Base-by-base conservation (phyloP, 331 rosid species). In the Erythrophleum ivorense region DNA sequence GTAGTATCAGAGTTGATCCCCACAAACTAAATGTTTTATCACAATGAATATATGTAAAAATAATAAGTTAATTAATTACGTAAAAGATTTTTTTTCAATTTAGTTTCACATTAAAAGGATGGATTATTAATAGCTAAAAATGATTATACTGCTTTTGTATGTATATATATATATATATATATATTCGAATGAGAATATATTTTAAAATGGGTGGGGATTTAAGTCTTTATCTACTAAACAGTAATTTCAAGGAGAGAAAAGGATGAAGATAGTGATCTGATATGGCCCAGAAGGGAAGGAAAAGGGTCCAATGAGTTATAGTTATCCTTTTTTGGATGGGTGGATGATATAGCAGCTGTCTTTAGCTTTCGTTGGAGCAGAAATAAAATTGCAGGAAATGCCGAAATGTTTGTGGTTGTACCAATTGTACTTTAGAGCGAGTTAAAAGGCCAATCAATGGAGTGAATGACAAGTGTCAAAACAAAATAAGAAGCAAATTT, bases 341-440 rank as follows among this genome's bases (percentile, higher is more conserved):
- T 2, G 57, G 75, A 46, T 21, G 40, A 33, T 1, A 5, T 1
- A 24, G 41, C 13, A 34, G 38, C 57, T 2, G 45, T 49, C 29
- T 48, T 45, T 49, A 15, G 16, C 62, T 9, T 57, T 9, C 19
- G 59, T 71, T 33, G 9, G 18, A 50, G 4, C 1, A 16, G 6
- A 6, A 63, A 63, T 6, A 24, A 9, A 29, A 71, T 3, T 3
- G 3, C 14, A 7, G 2, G 15, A 31, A 18, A 0, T 14, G 24
- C 31, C 2, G 0, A 11, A 34, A 41, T 36, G 66, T 19, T 2
- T 1, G 66, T n/a, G 11, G 65, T 18, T 65, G 66, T 36, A 3
- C 49, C 53, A 49, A 49, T 62, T 48, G 73, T 77, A 66, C 72
- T 62, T 76, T 45, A 16, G 7, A 9, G 60, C 24, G 49, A 29